These are phyloP conservation scores for Myxozyma melibiosi DNA, from an alignment of 805 yeast genomes.

Conservation along the genomic window DNA sequence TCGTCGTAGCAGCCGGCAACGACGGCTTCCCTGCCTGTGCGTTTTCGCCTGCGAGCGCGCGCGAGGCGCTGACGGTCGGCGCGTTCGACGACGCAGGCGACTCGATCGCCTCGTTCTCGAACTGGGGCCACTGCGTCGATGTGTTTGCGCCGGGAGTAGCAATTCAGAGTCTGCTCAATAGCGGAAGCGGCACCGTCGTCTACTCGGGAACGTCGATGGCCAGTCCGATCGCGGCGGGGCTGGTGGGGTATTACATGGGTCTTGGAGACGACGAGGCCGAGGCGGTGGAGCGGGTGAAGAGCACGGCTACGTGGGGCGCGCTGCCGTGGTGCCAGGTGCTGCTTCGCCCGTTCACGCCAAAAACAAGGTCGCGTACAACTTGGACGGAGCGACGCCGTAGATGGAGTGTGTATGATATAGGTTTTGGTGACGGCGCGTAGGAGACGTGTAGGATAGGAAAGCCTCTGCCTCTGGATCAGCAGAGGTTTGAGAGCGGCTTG, in stretches of 20 bases:
- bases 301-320: conserved; percentile 27
- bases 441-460: no score
- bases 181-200: conserved; percentile 36
- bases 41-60: conserved; percentile 84
- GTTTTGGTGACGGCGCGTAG: no score
- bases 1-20: conserved; percentile 78
- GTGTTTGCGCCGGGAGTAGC: conserved; percentile 86
- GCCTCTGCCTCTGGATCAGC: no score
- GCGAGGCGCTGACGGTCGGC: conserved; percentile 76
- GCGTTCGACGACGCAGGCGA: conserved; percentile 80
- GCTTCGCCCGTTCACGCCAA: conserved; percentile 35
- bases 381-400: conserved; percentile 16
- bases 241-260: conserved; percentile 73
- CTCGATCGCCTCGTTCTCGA: conserved; percentile 74
- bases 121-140: conserved; percentile 92
- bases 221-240: conserved; percentile 92
- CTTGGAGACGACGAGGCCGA: conserved; percentile 36
- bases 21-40: conserved; percentile 74
- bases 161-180: conserved; percentile 58
- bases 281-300: conserved; percentile 36
- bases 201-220: conserved; percentile 94
- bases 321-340: conserved; percentile 34
- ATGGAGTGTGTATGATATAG: not conserved
- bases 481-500: no score
- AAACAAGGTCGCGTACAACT: conserved; percentile 30